Percentiles rank a stretch among this genome's conserved stretches.
phyloP scores from a whole-genome alignment of 139 green algal species.

The Auxenochlorella protothecoides region DNA sequence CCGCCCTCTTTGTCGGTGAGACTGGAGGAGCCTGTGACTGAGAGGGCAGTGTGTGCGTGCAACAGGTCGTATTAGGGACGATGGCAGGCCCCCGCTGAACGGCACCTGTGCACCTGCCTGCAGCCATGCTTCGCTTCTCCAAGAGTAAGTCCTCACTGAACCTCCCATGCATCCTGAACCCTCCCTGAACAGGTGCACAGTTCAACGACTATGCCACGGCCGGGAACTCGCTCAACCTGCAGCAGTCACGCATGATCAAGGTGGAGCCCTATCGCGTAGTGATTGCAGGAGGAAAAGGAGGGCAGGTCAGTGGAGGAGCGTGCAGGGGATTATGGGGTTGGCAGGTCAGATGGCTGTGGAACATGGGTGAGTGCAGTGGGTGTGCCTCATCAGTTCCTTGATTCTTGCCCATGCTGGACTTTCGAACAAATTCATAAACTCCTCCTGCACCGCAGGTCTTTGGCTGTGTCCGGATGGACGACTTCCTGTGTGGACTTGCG shows the following conservation, averaged over 20 bases:
- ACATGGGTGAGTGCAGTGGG: too few species aligned
- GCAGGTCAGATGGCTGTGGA: too few species aligned
- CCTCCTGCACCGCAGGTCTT: constrained; percentile 25
- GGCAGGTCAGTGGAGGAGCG: constrained; percentile 3
- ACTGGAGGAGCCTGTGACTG: not conserved
- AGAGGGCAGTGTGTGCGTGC: constrained; percentile 9
- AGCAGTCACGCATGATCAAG: constrained; percentile 39
- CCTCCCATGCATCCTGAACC: too few species aligned
- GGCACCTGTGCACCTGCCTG: too few species aligned
- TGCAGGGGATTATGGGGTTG: too few species aligned
- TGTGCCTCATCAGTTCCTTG: too few species aligned
- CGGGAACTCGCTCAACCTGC: constrained; percentile 59
- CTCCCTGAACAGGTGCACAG: too few species aligned
- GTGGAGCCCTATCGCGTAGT: constrained; percentile 14
- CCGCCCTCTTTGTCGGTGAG: constrained; percentile 25
- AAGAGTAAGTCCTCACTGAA: too few species aligned
- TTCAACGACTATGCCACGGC: constrained; percentile 68
- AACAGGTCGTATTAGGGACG: too few species aligned
- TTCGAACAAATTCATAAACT: not conserved
- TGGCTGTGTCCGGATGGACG: constrained; percentile 52
- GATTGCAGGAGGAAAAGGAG: constrained; percentile 14
- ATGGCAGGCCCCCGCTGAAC: too few species aligned
- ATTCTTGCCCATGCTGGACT: not conserved
- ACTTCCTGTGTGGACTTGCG: constrained; percentile 47
- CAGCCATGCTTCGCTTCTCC: too few species aligned